Base-by-base conservation (phyloP, 495 filamentous ascomycete species). In the Aspergillus nidulans region DNA sequence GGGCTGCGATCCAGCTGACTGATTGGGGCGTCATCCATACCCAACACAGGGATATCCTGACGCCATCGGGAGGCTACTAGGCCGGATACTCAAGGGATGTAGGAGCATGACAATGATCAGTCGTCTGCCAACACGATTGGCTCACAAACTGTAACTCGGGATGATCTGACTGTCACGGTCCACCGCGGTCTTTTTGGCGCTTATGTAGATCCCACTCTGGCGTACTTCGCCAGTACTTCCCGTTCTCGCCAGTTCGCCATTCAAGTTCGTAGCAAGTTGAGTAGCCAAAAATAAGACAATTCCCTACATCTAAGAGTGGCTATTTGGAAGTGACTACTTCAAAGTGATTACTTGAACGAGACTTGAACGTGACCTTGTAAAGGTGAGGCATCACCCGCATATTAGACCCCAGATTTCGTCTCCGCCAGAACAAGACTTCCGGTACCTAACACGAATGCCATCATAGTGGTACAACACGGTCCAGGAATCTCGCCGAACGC, bases 31-130 rank as follows among this genome's bases (percentile, higher is more conserved):
- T 42, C 32, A 26, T 24, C 25, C 25, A 55, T 36, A 44, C 24
- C 40, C 23, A 32, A 59, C 40, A 52, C 51, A 59, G 51, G 57
- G 57, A 51, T 52, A 51, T 55, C 41, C 52, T 55, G 42, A 48
- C 52, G 32, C 43, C 39, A 44, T 42, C 45, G 49, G n/a, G 16
- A 42, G 34, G 16, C 30, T 52, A 55, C 46, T 38, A 36, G 30
- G 39, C 30, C 57, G 45, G 57, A 39, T 55, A 59, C 48, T 52
- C 47, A 55, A 59, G 57, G 57, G 39, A 25, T 34, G 26, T 28
- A 45, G 12, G 16, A 16, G 32, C 18, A 28, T 21, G 47, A 45
- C 42, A 20, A 16, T 19, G 28, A 36, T 26, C 25, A 26, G 15
- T 16, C 8, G 23, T n/a, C 8, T 10, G 19, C 18, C 9, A 23